Base-by-base conservation (phyloP, 2,329 filamentous ascomycete species). In the Zymoseptoria crescenta region DNA sequence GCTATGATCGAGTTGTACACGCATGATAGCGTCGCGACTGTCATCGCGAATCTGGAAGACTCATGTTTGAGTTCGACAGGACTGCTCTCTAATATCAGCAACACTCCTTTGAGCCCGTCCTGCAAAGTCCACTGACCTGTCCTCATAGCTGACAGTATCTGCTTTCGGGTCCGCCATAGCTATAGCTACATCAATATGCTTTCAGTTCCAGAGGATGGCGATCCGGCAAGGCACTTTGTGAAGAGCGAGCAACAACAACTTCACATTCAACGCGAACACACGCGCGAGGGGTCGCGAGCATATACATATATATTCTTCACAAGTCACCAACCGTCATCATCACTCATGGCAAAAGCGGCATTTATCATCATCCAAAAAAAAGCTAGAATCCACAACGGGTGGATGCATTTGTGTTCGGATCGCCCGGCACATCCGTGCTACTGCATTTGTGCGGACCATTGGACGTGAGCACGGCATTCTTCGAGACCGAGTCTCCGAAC, bases 1-100 rank as follows among this genome's bases (percentile, higher is more conserved):
- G 65, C 68, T 48, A 67, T 61, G 28, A 67, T 50, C 24, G 64
- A 54, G 45, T 69, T 67, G 56, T 67, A 69, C 20, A 65, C 49
- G 54, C 65, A 54, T 56, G 68, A 62, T 52, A 67, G 54, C 9
- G 61, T 57, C 20, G 67, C 64, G 51, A 68, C 60, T n/a, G 57
- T 58, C 30, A 63, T 52, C 28, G 65, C 59, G 49, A 69, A 62
- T n/a, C n/a, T 45, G 16, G 35, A 45, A 13, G 35, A 45, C 10
- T n/a, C 35, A 16, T n/a, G 35, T 7, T 16, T 45, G 35, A 6
- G 16, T 10, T 45, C 35, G n/a, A 45, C n/a, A n/a, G 16, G 13
- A 16, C 13, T 45, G 13, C 35, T 45, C 16, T 16, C 35, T 13
- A 41, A 45, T 13, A 45, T 45, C 35, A n/a, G 13, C 4, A 13